Conservation (phyloP, 352 stramenopile species). For the Pythium sukuiense region DNA sequence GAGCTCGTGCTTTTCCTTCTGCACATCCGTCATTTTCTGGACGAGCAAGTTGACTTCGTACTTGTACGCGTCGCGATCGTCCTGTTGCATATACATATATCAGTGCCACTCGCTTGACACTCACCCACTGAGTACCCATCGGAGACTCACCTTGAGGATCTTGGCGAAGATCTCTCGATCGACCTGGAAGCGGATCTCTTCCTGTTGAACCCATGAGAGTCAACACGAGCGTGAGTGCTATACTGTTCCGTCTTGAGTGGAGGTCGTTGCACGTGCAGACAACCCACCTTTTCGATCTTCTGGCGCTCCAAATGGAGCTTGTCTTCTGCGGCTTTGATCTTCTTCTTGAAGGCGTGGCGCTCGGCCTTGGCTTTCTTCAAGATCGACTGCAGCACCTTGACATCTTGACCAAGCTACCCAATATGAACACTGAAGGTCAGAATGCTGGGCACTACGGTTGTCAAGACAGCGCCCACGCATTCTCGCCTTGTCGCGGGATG, state of each 20-base stretch:
- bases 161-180: slow-evolving; percentile 86
- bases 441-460: too few species aligned
- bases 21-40: slow-evolving; percentile 60
- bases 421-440: not conserved
- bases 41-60: slow-evolving; percentile 69
- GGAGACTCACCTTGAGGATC: slow-evolving; percentile 58
- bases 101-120: not conserved
- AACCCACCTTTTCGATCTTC: slow-evolving; percentile 71
- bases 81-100: slow-evolving; percentile 31
- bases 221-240: not conserved
- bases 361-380: slow-evolving; percentile 82
- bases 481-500: slow-evolving; percentile 70
- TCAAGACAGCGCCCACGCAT: too few species aligned
- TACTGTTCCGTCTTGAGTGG: not conserved
- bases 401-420: slow-evolving; percentile 65
- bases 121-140: not conserved
- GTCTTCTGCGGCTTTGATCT: slow-evolving; percentile 69
- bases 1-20: slow-evolving; percentile 75
- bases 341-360: slow-evolving; percentile 79
- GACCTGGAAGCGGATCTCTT: slow-evolving; percentile 78
- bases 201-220: slow-evolving; percentile 26
- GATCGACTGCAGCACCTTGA: slow-evolving; percentile 70
- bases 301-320: slow-evolving; percentile 47
- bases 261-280: not conserved
- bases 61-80: slow-evolving; percentile 78